Percentiles rank a stretch among this genome's conserved stretches.
phyloP scores from a whole-genome alignment of 2,329 filamentous ascomycete species.

The Fusarium annulatum region DNA sequence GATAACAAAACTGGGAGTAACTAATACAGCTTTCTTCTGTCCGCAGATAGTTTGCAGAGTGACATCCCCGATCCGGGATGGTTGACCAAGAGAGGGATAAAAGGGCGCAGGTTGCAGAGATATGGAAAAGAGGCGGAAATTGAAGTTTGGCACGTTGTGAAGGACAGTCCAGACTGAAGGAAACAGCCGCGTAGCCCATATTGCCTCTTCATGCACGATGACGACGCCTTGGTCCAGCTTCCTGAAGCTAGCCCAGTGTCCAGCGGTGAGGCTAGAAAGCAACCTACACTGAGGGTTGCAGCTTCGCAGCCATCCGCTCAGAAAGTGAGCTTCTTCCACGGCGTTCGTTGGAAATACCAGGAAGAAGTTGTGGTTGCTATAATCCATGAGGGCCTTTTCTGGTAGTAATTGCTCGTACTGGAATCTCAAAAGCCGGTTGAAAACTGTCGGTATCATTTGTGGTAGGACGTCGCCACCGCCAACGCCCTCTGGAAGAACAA shows the following conservation, averaged over 20 bases:
- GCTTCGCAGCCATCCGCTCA: conserved; percentile 58
- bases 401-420: conserved; percentile 49
- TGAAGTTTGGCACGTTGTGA: conserved; percentile 39
- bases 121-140: conserved; percentile 56
- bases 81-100: conserved; percentile 14
- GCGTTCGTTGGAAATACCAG: conserved; percentile 60
- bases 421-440: conserved; percentile 47
- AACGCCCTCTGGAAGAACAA: conserved; percentile 19
- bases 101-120: conserved; percentile 39
- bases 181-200: conserved; percentile 53
- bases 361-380: conserved; percentile 53
- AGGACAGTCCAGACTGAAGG: conserved; percentile 53
- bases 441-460: conserved; percentile 35
- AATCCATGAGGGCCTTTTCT: conserved; percentile 12
- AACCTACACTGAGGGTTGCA: conserved; percentile 56
- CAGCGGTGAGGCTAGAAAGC: conserved; percentile 53
- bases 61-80: conserved; percentile 34
- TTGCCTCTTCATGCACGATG: conserved; percentile 59
- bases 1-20: conserved; percentile 57
- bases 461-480: conserved; percentile 23
- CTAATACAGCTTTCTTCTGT: conserved; percentile 50
- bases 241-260: conserved; percentile 61
- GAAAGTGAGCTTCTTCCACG: conserved; percentile 49
- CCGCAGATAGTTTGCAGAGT: conserved; percentile 47
- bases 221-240: conserved; percentile 47